Evolutionary conservation across 208 protist genomes (phyloP).

Genomic region (Acanthamoeba lenticulata): DNA sequence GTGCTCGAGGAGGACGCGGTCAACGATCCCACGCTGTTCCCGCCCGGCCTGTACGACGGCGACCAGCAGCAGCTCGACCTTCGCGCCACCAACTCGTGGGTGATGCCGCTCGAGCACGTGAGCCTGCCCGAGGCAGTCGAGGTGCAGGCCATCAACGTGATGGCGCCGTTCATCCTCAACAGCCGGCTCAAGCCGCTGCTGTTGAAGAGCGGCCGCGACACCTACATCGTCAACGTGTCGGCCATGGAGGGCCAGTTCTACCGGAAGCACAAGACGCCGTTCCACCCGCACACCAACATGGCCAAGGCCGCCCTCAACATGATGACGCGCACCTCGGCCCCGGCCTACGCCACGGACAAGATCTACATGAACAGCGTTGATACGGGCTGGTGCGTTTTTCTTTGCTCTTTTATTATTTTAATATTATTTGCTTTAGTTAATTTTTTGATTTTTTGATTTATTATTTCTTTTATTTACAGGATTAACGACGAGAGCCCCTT

Average conservation of each 20-base stretch:
- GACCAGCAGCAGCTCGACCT: conserved; percentile 45
- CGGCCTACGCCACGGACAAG: conserved; percentile 90
- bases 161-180: conserved; percentile 96
- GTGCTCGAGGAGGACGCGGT: conserved; percentile 77
- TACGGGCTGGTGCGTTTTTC: conserved; percentile 93
- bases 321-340: conserved; percentile 96
- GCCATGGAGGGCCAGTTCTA: conserved; percentile 97
- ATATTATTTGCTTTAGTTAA: too few relatives aligned
- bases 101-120: conserved; percentile 84
- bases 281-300: conserved; percentile 98
- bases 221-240: conserved; percentile 97
- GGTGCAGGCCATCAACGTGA: conserved; percentile 95
- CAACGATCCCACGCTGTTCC: conserved; percentile 71
- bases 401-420: too few relatives aligned
- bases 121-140: conserved; percentile 39
- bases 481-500: conserved; percentile 96
- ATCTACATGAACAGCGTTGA: conserved; percentile 98
- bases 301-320: conserved; percentile 98
- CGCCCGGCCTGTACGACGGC: neutral
- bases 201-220: conserved; percentile 80
- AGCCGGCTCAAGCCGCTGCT: conserved; percentile 92
- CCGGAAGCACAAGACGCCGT: conserved; percentile 81
- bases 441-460: too few relatives aligned
- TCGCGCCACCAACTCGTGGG: conserved; percentile 44
- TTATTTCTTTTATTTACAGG: too few relatives aligned